Evolutionary conservation across 768 basidiomycete genomes (phyloP), one percentile per base, ranked within the genome.

Genomic region (Amanita rubescens): DNA sequence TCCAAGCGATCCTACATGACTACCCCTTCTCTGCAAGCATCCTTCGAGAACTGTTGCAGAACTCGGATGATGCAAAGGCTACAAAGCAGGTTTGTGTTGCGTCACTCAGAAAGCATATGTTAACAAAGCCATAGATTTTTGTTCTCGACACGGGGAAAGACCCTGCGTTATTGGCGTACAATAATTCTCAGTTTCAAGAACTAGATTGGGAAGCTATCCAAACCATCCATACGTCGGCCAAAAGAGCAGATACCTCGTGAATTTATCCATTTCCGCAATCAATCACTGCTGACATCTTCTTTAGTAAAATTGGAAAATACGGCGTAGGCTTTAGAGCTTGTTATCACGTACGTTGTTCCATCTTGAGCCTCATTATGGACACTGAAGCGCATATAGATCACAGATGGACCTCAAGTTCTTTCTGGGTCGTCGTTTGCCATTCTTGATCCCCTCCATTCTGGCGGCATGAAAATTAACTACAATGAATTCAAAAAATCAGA

Each of bases 241-340:
- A 80, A 60, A 69, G 59, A 39, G 58, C 60, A 0, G 78, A 79
- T 59, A 67, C 67, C 0, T 71, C 74, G 75, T 75, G 60, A 56
- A 70, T 61, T n/a, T n/a, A n/a, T n/a, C 27, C 24, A 12, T 14
- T 25, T 38, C 19, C 10, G 45, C 12, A 1, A 3, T 32, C 17
- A 25, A 30, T 37, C 1, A 34, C 55, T 24, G n/a, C 30, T 15
- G 15, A 48, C 5, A 24, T n/a, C n/a, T 11, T 12, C 35, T 32
- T 15, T 58, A 78, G 77, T 0, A 78, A 76, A 63, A 78, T 76
- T 5, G 78, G 78, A 17, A 80, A 78, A 58, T 79, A 73, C 55
- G 78, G 77, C 0, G 67, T 79, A 17, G 78, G 78, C 0, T 77
- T 79, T 58, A 63, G 78, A n/a, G 72, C 75, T 0, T 69, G 70